Conservation (phyloP, 805 yeast species). For the Citeromyces nyonsensis region DNA sequence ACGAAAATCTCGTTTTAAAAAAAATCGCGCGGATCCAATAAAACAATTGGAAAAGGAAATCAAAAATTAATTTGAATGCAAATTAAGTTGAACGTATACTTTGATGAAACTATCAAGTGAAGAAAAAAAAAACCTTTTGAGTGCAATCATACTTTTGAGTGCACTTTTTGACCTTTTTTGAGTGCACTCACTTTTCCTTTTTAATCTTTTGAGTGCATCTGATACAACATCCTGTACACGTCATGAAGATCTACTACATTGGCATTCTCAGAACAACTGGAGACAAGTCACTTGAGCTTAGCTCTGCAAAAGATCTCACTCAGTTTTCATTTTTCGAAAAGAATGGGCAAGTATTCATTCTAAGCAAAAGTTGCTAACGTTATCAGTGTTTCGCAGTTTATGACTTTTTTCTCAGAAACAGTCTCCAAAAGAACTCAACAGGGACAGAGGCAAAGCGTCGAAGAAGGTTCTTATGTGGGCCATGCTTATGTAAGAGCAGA, state of each 20-base stretch:
- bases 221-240: conserved; percentile 1
- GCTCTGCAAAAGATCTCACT: conserved; percentile 69
- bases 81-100: no score
- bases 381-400: conserved; percentile 68
- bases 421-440: conserved; percentile 77
- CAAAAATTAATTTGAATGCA: no score
- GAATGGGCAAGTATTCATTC: conserved; percentile 18
- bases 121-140: no score
- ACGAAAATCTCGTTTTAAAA: no score
- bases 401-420: conserved; percentile 88
- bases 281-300: conserved; percentile 57
- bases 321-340: conserved; percentile 86
- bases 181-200: no score
- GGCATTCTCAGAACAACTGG: conserved; percentile 63
- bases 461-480: conserved; percentile 82
- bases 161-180: no score
- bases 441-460: conserved; percentile 89
- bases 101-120: no score
- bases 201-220: neutral
- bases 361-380: conserved; percentile 1
- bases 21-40: no score
- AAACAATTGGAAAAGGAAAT: no score
- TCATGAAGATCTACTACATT: conserved; percentile 83
- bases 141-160: no score
- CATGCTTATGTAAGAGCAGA: conserved; percentile 85